Conservation (phyloP, 371 early-diverging fungal species). For the Apophysomyces trapeziformis region DNA sequence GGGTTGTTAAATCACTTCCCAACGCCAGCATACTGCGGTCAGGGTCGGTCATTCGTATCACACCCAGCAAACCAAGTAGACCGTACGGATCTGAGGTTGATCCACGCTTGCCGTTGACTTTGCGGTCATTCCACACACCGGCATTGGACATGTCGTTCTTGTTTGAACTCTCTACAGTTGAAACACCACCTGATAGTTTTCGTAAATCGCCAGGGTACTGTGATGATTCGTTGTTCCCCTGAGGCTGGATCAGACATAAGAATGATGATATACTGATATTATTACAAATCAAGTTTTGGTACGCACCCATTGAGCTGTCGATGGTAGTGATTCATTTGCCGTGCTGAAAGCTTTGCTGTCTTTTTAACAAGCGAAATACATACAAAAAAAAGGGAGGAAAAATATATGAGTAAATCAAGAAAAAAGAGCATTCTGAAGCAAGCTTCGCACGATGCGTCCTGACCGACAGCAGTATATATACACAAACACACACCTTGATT, state of each 20-base stretch:
- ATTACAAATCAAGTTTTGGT: not conserved
- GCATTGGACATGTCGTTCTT: not conserved
- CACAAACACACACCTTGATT: constrained; percentile 5
- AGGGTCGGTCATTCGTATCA: constrained; percentile 74
- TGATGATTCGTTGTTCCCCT: not conserved
- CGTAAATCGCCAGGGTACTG: not conserved
- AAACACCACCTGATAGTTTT: not conserved
- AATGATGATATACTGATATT: not conserved
- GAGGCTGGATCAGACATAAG: not conserved
- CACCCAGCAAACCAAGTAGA: constrained; percentile 72
- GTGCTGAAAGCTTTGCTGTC: constrained; percentile 1
- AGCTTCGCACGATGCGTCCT: not conserved
- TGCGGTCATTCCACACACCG: constrained; percentile 2
- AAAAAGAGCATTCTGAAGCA: not conserved
- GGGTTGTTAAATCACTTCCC: constrained; percentile 75
- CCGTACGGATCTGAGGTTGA: constrained; percentile 55
- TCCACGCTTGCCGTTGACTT: not conserved
- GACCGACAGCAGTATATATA: not conserved
- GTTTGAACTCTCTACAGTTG: not conserved
- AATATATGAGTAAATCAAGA: not conserved
- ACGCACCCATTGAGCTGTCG: not conserved
- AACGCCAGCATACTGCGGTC: constrained; percentile 72
- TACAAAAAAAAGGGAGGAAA: not conserved
- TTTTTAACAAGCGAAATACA: not conserved
- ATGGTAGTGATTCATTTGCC: not conserved